Conservation (phyloP, 345 rosid genomes). For the Pseudoturritis turrita region DNA sequence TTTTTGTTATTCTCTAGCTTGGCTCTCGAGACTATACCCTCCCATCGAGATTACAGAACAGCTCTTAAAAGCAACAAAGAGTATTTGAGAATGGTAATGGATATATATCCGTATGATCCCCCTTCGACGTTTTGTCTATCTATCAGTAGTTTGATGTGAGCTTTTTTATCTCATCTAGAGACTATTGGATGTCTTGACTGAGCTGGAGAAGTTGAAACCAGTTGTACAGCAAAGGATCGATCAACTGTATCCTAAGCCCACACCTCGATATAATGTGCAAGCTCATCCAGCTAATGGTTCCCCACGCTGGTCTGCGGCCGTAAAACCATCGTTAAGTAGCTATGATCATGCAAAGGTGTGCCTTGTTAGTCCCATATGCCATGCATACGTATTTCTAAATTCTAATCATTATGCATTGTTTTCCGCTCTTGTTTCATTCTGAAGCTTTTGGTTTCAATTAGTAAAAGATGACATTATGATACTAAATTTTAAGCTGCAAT, state of each 20-base stretch:
- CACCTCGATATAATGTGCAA: slow-evolving; percentile 37
- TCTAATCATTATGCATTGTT: neutral
- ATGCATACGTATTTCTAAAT: neutral
- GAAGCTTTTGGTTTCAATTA: neutral
- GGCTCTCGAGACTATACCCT: slow-evolving; percentile 91
- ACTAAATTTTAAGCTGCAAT: neutral
- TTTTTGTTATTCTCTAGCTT: slow-evolving; percentile 50
- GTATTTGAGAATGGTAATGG: slow-evolving; percentile 57
- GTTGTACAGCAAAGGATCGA: slow-evolving; percentile 57
- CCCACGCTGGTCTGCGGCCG: slow-evolving; percentile 42
- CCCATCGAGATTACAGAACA: slow-evolving; percentile 70
- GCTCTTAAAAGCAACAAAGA: slow-evolving; percentile 45
- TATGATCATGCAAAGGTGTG: slow-evolving; percentile 52
- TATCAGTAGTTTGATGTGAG: slow-evolving; percentile 19
- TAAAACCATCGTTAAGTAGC: slow-evolving; percentile 38
- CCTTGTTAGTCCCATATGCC: slow-evolving; percentile 19
- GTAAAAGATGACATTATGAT: neutral
- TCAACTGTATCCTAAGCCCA: slow-evolving; percentile 47
- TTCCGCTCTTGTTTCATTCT: neutral
- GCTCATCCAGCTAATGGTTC: slow-evolving; percentile 40
- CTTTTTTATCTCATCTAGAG: slow-evolving; percentile 44
- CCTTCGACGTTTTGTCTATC: neutral
- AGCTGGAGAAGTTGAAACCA: slow-evolving; percentile 87
- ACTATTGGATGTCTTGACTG: slow-evolving; percentile 58
- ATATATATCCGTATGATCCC: neutral